phyloP scores from a whole-genome alignment of 2,329 filamentous ascomycete species.

The Simplicillium aogashimaense region DNA sequence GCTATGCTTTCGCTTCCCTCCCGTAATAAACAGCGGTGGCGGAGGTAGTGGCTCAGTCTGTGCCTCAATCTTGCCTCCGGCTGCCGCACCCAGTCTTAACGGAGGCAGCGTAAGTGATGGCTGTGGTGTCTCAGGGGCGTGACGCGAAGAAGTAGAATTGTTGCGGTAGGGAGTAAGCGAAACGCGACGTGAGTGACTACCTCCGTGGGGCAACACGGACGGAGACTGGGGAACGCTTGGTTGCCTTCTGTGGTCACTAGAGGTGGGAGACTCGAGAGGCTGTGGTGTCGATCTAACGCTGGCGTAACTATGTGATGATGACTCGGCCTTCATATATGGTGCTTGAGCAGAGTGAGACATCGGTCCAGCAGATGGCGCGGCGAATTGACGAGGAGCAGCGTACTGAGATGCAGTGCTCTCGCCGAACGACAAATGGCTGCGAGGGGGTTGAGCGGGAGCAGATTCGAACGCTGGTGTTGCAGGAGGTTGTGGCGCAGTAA shows the following conservation, averaged over 20 bases:
- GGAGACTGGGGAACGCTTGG: no score
- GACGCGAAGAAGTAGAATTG: conserved; percentile 12
- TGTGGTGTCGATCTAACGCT: conserved; percentile 9
- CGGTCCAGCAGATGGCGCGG: no score
- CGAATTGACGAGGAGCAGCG: conserved; percentile 20
- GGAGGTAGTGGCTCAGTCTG: conserved; percentile 19
- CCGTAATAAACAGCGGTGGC: conserved; percentile 15
- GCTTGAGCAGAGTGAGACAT: conserved; percentile 16
- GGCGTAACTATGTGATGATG: conserved; percentile 26
- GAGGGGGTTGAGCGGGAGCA: conserved; percentile 14
- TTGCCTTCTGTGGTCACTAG: no score
- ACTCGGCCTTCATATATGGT: conserved; percentile 27
- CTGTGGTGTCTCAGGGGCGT: conserved; percentile 9
- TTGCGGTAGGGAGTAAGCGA: conserved; percentile 18
- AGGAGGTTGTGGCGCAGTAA: conserved; percentile 25
- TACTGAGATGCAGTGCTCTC: conserved; percentile 23
- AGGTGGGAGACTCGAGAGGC: background rate
- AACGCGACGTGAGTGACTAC: conserved; percentile 17
- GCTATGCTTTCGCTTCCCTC: conserved; percentile 27
- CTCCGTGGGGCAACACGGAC: conserved; percentile 11
- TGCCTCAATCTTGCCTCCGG: conserved; percentile 20
- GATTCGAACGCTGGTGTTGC: conserved; percentile 22
- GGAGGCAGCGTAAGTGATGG: conserved; percentile 22
- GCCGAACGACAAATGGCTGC: conserved; percentile 23
- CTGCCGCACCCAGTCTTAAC: no score